phyloP scores from a whole-genome alignment of 2,329 filamentous ascomycete genomes.

The Aspergillus piperis region DNA sequence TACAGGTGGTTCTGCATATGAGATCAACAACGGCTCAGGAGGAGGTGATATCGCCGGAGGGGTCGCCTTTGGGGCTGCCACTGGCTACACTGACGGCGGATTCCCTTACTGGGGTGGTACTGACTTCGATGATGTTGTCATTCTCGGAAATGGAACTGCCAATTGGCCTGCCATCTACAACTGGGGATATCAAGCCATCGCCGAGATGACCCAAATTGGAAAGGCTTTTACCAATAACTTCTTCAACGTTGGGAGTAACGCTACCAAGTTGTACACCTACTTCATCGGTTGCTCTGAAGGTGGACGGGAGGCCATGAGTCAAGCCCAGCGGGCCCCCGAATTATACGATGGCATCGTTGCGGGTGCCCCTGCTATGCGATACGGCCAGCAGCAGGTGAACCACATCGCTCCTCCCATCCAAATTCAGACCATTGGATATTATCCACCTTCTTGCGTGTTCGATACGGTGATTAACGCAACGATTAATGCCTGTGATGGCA shows the following conservation, averaged over 20 bases:
- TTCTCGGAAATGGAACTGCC: background rate
- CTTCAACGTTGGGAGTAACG: background rate
- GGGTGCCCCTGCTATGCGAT: background rate
- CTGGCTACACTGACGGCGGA: background rate
- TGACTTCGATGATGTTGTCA: background rate
- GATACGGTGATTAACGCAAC: background rate
- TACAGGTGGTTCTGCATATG: background rate
- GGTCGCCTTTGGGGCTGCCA: background rate
- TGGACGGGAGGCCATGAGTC: background rate
- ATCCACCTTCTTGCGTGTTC: background rate
- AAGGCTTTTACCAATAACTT: constrained; percentile 1
- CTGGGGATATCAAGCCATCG: constrained; percentile 1
- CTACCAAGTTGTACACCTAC: background rate
- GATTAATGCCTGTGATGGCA: background rate
- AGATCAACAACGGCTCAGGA: constrained; percentile 2
- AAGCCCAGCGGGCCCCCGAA: background rate
- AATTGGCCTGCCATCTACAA: constrained; percentile 3
- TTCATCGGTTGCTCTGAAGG: background rate
- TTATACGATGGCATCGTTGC: background rate
- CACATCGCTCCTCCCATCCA: background rate
- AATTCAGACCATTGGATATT: background rate
- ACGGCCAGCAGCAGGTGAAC: constrained; percentile 1
- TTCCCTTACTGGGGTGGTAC: background rate
- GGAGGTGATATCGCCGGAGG: background rate
- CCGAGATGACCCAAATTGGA: background rate